These are phyloP conservation scores for Themeda triandra DNA, from an alignment of 176 grass and related monocot species.

Conservation along the genomic window DNA sequence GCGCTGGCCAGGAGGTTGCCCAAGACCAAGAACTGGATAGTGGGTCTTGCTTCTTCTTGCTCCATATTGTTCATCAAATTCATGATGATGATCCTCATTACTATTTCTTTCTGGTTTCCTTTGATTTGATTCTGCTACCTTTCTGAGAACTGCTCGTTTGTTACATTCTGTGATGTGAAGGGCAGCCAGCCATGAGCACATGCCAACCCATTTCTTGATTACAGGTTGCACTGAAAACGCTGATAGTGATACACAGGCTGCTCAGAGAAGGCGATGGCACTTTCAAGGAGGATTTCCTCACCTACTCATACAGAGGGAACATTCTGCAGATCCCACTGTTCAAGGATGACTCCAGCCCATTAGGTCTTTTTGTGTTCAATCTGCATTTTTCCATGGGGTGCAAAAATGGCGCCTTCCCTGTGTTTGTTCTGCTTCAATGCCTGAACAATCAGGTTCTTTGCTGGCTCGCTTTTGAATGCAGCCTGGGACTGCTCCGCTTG, in stretches of 20 bases:
- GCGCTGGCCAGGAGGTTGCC: constrained; percentile 71
- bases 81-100: not conserved
- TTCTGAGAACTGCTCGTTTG: not conserved
- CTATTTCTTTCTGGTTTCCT: not conserved
- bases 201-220: not conserved
- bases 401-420: not conserved
- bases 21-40: constrained; percentile 94
- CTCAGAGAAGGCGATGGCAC: constrained; percentile 87
- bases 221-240: constrained; percentile 88
- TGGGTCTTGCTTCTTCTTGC: constrained; percentile 36
- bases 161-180: not conserved
- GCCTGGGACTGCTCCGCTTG: constrained; percentile 95
- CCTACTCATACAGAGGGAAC: constrained; percentile 75
- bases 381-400: not conserved
- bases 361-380: constrained; percentile 65
- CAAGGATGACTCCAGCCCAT: constrained; percentile 85
- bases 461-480: constrained; percentile 15
- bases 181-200: not conserved
- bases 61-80: not conserved
- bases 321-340: constrained; percentile 89
- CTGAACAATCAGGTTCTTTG: constrained; percentile 4
- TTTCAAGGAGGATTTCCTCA: constrained; percentile 86
- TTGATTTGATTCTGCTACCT: not conserved
- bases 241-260: constrained; percentile 89
- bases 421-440: not conserved